Evolutionary conservation across 2,329 filamentous ascomycete species (phyloP), one percentile per base, ranked within the genome.

Genomic region (Penicillium sp.): DNA sequence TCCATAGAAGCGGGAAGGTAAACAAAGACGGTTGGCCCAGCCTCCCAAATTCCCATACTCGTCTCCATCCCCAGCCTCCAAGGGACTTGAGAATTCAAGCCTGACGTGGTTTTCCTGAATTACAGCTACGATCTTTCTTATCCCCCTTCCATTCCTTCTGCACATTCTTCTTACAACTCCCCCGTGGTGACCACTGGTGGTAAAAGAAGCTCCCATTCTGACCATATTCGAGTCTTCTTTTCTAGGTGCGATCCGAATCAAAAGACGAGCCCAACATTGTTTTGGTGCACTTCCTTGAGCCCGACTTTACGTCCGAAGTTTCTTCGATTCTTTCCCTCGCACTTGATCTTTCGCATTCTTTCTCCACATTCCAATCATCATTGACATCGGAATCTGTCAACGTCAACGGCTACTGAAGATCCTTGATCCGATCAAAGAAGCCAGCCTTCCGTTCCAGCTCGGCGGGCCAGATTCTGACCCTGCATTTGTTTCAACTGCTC

Each of bases 21-120:
- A 77, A 78, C 74, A 78, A 73, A 57, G 60, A 52, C 60, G 58
- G 69, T 72, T 76, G 71, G 72, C 72, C 75, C 75, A 77, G 73
- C 74, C 75, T 74, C 74, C 69, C 57, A 58, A 33, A 67, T 69
- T 69, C 60, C 54, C 59, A 65, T 67, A 65, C 63, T 52, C 51
- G 57, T 60, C 60, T 60, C 60, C 63, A 67, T 63, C 54, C 63
- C 74, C 74, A 76, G 73, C 73, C 74, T 73, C 73, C 73, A 64
- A 52, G 49, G 37, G 35, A 27, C 16, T 48, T 29, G 48, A 51
- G 53, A 53, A 57, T 56, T 58, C 46, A 51, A 63, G 53, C 46
- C 52, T 67, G 62, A 67, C 64, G 54, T 63, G 59, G 56, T 55
- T 56, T 55, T 47, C 44, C 63, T 65, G 58, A 55, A 65, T 61